Conservation (phyloP, 306 rosid species). For the Sindora glabra region DNA sequence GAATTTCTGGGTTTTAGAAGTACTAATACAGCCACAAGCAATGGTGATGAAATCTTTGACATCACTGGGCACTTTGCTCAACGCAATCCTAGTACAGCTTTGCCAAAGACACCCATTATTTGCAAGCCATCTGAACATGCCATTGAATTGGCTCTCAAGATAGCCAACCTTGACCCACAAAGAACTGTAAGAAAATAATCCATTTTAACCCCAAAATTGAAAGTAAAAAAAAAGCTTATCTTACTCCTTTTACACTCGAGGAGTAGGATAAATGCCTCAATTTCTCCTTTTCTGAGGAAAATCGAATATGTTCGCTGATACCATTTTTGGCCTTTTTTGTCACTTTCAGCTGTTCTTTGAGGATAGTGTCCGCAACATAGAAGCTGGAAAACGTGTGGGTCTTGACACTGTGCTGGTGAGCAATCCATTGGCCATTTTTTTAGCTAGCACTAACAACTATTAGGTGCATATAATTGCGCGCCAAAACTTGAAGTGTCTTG, state of each 20-base stretch:
- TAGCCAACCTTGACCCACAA: constrained; percentile 73
- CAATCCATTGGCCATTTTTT: no score
- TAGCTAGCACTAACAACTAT: no score
- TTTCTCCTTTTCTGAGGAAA: no score
- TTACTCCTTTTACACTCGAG: background rate
- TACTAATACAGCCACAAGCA: constrained; percentile 13
- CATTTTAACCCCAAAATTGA: background rate
- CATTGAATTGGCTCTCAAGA: constrained; percentile 65
- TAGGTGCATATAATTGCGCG: background rate
- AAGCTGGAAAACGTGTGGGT: constrained; percentile 83
- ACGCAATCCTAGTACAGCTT: constrained; percentile 26
- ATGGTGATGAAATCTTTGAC: constrained; percentile 50
- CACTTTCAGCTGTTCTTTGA: constrained; percentile 79
- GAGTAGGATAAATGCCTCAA: no score
- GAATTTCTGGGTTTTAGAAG: constrained; percentile 46
- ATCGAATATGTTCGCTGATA: background rate
- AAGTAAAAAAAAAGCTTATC: background rate
- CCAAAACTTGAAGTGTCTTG: background rate
- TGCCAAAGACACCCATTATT: constrained; percentile 82
- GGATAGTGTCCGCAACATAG: constrained; percentile 83
- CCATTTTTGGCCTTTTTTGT: background rate
- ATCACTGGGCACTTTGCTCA: constrained; percentile 63
- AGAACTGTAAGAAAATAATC: constrained; percentile 60
- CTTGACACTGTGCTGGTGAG: constrained; percentile 88
- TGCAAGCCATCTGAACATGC: constrained; percentile 80